A percentile compares a stretch with the other conserved stretches of the same genome.
These are phyloP conservation scores for Rhynchosporium secalis DNA, from an alignment of 2,329 filamentous ascomycete genomes.

Conservation along the genomic window DNA sequence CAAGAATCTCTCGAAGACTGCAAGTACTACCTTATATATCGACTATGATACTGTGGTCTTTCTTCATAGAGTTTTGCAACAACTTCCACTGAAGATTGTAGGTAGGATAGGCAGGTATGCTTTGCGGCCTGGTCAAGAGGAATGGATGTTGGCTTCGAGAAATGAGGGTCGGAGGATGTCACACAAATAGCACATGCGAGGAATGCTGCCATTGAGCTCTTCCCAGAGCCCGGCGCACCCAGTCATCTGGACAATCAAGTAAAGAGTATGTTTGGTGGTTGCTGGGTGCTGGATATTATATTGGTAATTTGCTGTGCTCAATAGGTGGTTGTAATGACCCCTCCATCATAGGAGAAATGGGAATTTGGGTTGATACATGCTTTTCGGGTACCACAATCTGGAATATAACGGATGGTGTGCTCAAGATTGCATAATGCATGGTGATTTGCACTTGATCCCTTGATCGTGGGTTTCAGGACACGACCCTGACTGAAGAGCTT, in stretches of 20 bases:
- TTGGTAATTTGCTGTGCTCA: neutral
- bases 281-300: neutral
- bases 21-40: slow-evolving; percentile 40
- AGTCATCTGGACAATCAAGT: slow-evolving; percentile 40
- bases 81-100: slow-evolving; percentile 43
- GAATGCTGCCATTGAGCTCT: slow-evolving; percentile 41
- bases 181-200: slow-evolving; percentile 36
- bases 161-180: slow-evolving; percentile 42
- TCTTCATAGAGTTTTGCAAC: slow-evolving; percentile 41
- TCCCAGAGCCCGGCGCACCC: slow-evolving; percentile 44
- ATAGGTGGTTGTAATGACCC: neutral
- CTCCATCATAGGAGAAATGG: no score
- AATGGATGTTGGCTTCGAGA: slow-evolving; percentile 34
- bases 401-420: no score
- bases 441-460: no score
- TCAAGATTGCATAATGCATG: no score
- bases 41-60: slow-evolving; percentile 42
- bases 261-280: slow-evolving; percentile 14
- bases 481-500: no score
- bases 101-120: slow-evolving; percentile 21
- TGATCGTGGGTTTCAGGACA: no score
- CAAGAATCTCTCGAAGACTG: slow-evolving; percentile 40
- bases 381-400: no score
- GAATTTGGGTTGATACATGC: no score
- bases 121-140: slow-evolving; percentile 40